Evolutionary conservation across 129 eudicot species (phyloP).

Genomic region (Scalesia atractyloides): DNA sequence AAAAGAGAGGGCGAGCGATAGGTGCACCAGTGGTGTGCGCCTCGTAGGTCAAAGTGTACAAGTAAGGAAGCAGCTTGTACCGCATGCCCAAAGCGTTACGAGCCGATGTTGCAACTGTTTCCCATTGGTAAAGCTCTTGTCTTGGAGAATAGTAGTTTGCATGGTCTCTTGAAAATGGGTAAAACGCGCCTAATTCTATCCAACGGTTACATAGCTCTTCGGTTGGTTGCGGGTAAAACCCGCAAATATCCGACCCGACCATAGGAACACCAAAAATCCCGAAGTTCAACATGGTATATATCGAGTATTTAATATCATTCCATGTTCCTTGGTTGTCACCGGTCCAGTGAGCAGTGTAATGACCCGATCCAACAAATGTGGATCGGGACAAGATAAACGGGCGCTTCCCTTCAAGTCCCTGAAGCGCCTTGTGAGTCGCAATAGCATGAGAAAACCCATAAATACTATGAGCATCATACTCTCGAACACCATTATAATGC

Average conservation of each 20-base stretch:
- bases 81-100: constrained; percentile 93
- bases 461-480: constrained; percentile 90
- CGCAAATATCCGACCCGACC: constrained; percentile 98
- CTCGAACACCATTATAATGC: constrained; percentile 86
- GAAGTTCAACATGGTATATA: constrained; percentile 84
- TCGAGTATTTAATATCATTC: constrained; percentile 79
- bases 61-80: constrained; percentile 78
- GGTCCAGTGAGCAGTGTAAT: constrained; percentile 97
- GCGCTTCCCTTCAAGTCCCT: constrained; percentile 74
- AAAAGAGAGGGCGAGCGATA: constrained; percentile 92
- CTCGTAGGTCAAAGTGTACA: constrained; percentile 80
- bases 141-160: constrained; percentile 86
- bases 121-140: constrained; percentile 97
- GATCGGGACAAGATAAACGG: constrained; percentile 87
- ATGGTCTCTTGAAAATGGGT: constrained; percentile 94
- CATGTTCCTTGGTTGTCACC: constrained; percentile 96
- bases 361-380: constrained; percentile 91
- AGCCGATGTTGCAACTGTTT: constrained; percentile 75
- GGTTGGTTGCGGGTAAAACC: constrained; percentile 82
- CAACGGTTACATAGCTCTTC: constrained; percentile 98
- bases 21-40: constrained; percentile 87
- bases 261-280: constrained; percentile 95
- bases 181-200: constrained; percentile 93
- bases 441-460: constrained; percentile 81
- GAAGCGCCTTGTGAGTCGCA: constrained; percentile 85